Evolutionary conservation across 2,329 filamentous ascomycete species (phyloP).

Genomic region (Pseudohalonectria lignicola): DNA sequence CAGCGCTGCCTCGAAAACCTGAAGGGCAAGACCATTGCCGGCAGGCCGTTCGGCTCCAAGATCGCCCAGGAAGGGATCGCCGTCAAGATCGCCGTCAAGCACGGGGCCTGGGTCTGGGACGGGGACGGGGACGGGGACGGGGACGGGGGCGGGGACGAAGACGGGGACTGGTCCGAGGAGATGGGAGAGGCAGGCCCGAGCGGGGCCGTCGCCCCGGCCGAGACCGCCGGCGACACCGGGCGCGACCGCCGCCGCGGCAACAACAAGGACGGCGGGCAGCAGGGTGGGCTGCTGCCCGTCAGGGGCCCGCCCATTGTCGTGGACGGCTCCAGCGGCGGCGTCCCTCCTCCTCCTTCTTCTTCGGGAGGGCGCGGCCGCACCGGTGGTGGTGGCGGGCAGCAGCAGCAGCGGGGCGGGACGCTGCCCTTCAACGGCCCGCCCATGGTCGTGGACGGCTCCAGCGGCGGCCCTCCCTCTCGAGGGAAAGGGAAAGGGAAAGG

Average conservation of each 20-base stretch:
- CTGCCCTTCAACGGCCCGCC: background rate
- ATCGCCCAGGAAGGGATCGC: too few species aligned
- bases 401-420: background rate
- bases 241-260: conserved; percentile 1
- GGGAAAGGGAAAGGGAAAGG: too few species aligned
- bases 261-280: background rate
- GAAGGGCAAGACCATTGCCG: background rate
- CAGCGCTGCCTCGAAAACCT: background rate
- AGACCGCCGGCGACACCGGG: too few species aligned
- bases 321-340: conserved; percentile 5
- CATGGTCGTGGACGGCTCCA: background rate
- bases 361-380: too few species aligned
- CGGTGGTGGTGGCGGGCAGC: too few species aligned
- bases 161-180: background rate
- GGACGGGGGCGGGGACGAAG: background rate
- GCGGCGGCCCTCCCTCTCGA: background rate
- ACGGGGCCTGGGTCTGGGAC: too few species aligned
- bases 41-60: too few species aligned
- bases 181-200: background rate
- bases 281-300: too few species aligned
- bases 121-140: background rate
- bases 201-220: too few species aligned
- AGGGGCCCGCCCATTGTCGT: conserved; percentile 4
- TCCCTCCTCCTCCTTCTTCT: background rate
- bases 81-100: conserved; percentile 3